Conservation (phyloP, 345 rosid genomes). For the Orychophragmus violaceus region DNA sequence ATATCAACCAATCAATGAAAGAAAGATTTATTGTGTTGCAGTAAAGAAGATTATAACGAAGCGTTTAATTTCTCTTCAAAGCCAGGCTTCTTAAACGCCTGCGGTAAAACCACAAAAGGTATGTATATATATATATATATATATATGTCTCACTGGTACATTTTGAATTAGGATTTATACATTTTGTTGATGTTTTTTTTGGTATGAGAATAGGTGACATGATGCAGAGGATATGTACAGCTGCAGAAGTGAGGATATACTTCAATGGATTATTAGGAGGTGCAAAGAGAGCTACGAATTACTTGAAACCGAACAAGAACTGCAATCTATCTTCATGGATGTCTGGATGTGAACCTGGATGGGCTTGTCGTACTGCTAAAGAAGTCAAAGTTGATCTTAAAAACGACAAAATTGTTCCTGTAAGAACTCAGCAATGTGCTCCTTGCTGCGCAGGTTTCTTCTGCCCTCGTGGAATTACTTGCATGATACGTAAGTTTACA, state of each 20-base stretch:
- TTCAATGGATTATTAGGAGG: conserved; percentile 48
- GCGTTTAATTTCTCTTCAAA: conserved; percentile 81
- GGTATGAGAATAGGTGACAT: conserved; percentile 52
- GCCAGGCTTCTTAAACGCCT: conserved; percentile 48
- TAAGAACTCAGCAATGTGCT: conserved; percentile 43
- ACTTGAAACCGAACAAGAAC: conserved; percentile 77
- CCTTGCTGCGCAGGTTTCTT: conserved; percentile 95
- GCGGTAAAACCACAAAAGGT: conserved; percentile 65
- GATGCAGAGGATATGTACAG: conserved; percentile 66
- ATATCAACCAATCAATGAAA: not conserved
- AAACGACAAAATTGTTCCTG: conserved; percentile 53
- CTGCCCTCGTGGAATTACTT: conserved; percentile 93
- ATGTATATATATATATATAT: conserved; percentile 36
- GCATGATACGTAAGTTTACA: conserved; percentile 93
- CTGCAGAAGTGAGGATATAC: conserved; percentile 82
- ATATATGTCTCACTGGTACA: not conserved
- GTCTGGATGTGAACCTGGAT: conserved; percentile 97
- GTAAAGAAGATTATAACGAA: conserved; percentile 74
- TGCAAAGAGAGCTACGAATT: conserved; percentile 39
- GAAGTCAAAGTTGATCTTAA: conserved; percentile 44
- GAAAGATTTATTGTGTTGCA: conserved; percentile 22
- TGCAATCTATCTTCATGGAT: conserved; percentile 86
- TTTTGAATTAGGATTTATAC: not conserved
- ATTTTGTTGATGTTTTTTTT: not conserved
- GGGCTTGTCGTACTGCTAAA: conserved; percentile 67